Evolutionary conservation across 306 rosid species (phyloP), one percentile per base, ranked within the genome.

Genomic region (Quillaja saponaria): DNA sequence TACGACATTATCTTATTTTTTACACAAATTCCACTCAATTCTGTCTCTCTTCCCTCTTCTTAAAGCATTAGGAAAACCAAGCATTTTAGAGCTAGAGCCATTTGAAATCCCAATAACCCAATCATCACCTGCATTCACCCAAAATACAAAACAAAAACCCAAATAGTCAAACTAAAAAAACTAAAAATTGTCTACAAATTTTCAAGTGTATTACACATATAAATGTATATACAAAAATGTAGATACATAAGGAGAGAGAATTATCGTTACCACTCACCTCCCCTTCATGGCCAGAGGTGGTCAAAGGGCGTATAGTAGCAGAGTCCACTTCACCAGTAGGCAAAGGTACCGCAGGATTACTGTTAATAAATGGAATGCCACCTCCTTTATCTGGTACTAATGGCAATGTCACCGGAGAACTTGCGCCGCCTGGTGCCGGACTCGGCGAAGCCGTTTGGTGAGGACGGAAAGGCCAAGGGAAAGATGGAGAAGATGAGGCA

Each of bases 281-380:
- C 68, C 71, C 57, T 39, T 63, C 76, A 62, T 84, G 72, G 55
- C 71, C 71, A 34, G 98, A 91, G 60, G 86, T 84, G 15, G 87
- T 80, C 4, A 84, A 1, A 56, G 98, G 96, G 39, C 86, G 81
- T 20, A 91, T 86, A 10, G 96, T 91, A n/a, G 96, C 90, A 44
- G 98, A 88, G 73, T 91, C 98, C 7, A 91, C 96, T 79, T 86
- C 98, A 39, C 87, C 96, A 14, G 98, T 91, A 7, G 98, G 98
- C 17, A 91, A 77, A 73, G 98, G 98, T 64, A 91, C 95, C 14
- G 98, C 98, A 55, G 98, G 98, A 51, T 91, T 91, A 55, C 98
- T 91, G 76, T 91, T 88, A 47, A 91, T 91, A 55, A 91, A 91
- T 13, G 98, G 92, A 71, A 86, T 68, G 48, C 82, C 75, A 34